These are phyloP conservation scores for Coprinopsis cinerea DNA, from an alignment of 768 basidiomycete genomes.

Conservation along the genomic window DNA sequence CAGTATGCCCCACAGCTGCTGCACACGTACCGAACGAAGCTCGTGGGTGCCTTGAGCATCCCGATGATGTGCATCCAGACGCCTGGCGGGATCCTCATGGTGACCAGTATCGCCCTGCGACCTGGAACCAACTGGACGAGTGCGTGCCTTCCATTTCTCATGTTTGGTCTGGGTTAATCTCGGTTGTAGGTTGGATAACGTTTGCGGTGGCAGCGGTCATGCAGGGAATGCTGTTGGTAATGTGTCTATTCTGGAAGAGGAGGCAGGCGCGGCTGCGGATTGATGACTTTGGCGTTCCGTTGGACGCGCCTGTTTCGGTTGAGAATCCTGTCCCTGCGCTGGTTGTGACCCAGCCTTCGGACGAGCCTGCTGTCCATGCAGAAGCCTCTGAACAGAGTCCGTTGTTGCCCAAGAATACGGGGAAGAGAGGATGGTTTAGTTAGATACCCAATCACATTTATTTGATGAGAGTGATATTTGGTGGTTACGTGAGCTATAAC, in stretches of 20 bases:
- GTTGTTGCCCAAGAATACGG: not conserved
- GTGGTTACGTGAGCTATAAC: not conserved
- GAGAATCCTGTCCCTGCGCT: not conserved
- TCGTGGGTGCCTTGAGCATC: constrained; percentile 91
- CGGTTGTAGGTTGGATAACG: not conserved
- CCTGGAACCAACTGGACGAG: constrained; percentile 19
- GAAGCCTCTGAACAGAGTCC: not conserved
- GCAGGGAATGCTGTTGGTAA: constrained; percentile 73
- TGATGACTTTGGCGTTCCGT: constrained; percentile 82
- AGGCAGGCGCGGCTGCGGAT: constrained; percentile 70
- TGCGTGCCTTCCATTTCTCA: constrained; percentile 1
- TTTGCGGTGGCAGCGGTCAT: constrained; percentile 79
- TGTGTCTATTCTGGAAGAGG: constrained; percentile 84
- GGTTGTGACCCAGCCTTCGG: not conserved
- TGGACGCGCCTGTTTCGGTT: constrained; percentile 2
- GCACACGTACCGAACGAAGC: constrained; percentile 68
- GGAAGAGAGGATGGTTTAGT: too few species aligned
- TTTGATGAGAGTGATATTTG: too few species aligned
- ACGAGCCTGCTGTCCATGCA: not conserved
- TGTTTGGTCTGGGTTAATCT: constrained; percentile 5
- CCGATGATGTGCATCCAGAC: constrained; percentile 96
- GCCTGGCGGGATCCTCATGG: constrained; percentile 86
- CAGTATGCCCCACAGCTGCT: constrained; percentile 89
- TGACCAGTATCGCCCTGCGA: constrained; percentile 70
- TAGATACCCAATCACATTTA: too few species aligned